A percentile compares a stretch with the other conserved stretches of the same genome.
phyloP scores from a whole-genome alignment of 257 asterid species.

The Scutellaria baicalensis region DNA sequence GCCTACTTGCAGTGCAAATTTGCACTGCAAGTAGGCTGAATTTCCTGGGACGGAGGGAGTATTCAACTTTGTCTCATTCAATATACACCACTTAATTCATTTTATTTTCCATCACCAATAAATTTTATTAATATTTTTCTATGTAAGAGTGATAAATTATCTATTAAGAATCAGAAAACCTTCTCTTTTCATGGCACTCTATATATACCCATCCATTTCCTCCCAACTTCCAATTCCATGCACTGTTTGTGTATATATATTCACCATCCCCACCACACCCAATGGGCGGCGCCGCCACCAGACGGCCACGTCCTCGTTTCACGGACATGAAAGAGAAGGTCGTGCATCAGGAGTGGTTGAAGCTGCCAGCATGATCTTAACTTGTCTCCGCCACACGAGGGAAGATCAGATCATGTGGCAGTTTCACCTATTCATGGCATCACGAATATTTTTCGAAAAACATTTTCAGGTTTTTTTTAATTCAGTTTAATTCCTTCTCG shows the following conservation, averaged over 20 bases:
- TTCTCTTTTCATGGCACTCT: not conserved
- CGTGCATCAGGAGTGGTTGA: conserved; percentile 45
- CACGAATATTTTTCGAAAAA: not conserved
- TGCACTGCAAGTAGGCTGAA: too few species aligned
- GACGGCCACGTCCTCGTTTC: not conserved
- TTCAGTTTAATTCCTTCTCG: not conserved
- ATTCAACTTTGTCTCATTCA: too few species aligned
- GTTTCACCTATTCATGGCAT: conserved; percentile 33
- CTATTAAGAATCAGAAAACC: not conserved
- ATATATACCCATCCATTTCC: conserved; percentile 14
- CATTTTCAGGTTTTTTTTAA: not conserved
- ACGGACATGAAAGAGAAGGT: not conserved
- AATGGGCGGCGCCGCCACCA: not conserved
- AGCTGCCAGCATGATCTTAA: conserved; percentile 75
- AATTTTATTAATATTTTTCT: too few species aligned
- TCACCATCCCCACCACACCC: not conserved
- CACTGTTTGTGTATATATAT: not conserved
- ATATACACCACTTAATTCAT: too few species aligned
- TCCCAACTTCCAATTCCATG: conserved; percentile 9
- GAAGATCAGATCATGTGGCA: conserved; percentile 41
- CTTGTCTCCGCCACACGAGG: conserved; percentile 22
- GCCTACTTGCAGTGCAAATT: too few species aligned
- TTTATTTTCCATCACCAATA: too few species aligned
- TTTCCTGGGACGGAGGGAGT: too few species aligned
- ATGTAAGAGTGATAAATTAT: not conserved